A percentile compares a stretch with the other conserved stretches of the same genome.
These are phyloP conservation scores for Pseudevernia furfuracea DNA, from an alignment of 495 filamentous ascomycete genomes.

Conservation along the genomic window DNA sequence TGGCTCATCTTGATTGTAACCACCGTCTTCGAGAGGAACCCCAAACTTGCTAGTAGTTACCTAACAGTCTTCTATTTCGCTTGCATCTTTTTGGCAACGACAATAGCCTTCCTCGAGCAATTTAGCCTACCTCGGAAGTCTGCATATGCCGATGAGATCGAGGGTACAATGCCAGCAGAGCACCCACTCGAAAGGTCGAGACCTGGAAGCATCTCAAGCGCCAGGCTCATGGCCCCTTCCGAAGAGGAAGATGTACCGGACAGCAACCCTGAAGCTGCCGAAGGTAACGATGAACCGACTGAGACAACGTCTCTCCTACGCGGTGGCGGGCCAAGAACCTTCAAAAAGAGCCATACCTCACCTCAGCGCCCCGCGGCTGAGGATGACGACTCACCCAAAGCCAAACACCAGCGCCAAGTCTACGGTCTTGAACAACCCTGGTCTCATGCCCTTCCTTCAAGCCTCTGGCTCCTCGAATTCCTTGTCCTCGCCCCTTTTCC, in stretches of 20 bases:
- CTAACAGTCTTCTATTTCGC: conserved; percentile 74
- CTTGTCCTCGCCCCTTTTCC: conserved; percentile 69
- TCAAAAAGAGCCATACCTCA: conserved; percentile 56
- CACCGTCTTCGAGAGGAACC: conserved; percentile 65
- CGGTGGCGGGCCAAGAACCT: conserved; percentile 54
- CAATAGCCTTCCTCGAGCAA: conserved; percentile 68
- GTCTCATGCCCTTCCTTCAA: conserved; percentile 69
- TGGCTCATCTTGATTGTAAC: conserved; percentile 66
- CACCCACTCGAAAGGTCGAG: conserved; percentile 29
- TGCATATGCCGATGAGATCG: conserved; percentile 48
- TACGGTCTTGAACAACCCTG: conserved; percentile 80
- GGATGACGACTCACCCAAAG: conserved; percentile 25
- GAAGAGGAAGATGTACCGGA: conserved; percentile 30
- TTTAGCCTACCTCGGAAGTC: conserved; percentile 67
- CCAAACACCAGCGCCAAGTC: conserved; percentile 39
- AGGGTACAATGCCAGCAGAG: conserved; percentile 21
- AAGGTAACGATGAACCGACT: conserved; percentile 51
- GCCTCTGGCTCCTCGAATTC: conserved; percentile 83
- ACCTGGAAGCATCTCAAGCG: conserved; percentile 39
- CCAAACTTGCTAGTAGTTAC: conserved; percentile 69
- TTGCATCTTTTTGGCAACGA: conserved; percentile 63
- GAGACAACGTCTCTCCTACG: conserved; percentile 78
- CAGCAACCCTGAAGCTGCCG: conserved; percentile 37
- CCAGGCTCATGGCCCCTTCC: conserved; percentile 32
- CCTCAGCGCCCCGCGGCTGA: conserved; percentile 38